A percentile compares a stretch with the other conserved stretches of the same genome.
Evolutionary conservation across 129 eudicot genomes (phyloP).

Genomic region (Chrysanthemum seticuspe): DNA sequence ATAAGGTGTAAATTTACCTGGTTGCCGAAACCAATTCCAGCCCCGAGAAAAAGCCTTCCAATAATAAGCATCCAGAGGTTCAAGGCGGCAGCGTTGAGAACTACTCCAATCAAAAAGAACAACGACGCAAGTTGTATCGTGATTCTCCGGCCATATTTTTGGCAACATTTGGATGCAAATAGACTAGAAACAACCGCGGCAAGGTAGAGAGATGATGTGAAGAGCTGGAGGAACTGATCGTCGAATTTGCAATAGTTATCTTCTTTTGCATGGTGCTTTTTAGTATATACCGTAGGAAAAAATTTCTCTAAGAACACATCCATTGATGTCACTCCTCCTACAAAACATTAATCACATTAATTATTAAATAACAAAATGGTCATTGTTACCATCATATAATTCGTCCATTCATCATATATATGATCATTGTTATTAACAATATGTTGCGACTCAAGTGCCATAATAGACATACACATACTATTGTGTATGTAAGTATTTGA

Average conservation of each 20-base stretch:
- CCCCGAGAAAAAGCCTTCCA: conserved; percentile 60
- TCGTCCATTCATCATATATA: background rate
- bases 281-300: conserved; percentile 49
- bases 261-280: conserved; percentile 46
- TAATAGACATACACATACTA: too few relatives aligned
- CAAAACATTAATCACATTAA: background rate
- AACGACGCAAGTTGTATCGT: conserved; percentile 51
- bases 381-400: too few relatives aligned
- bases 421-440: background rate
- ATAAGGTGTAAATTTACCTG: conserved; percentile 32
- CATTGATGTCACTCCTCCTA: conserved; percentile 78
- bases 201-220: conserved; percentile 71
- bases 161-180: conserved; percentile 48
- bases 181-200: conserved; percentile 50
- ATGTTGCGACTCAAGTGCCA: too few relatives aligned
- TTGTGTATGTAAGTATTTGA: too few relatives aligned
- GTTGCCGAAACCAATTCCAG: conserved; percentile 70
- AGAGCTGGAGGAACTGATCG: conserved; percentile 54
- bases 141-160: conserved; percentile 41
- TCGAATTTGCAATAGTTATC: conserved; percentile 70
- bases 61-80: conserved; percentile 52
- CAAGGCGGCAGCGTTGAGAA: conserved; percentile 31
- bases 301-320: conserved; percentile 58
- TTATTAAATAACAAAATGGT: background rate
- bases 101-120: conserved; percentile 52